A percentile compares a stretch with the other conserved stretches of the same genome.
Evolutionary conservation across 176 grass and related monocot species (phyloP).

Genomic region (Chloris gayana): DNA sequence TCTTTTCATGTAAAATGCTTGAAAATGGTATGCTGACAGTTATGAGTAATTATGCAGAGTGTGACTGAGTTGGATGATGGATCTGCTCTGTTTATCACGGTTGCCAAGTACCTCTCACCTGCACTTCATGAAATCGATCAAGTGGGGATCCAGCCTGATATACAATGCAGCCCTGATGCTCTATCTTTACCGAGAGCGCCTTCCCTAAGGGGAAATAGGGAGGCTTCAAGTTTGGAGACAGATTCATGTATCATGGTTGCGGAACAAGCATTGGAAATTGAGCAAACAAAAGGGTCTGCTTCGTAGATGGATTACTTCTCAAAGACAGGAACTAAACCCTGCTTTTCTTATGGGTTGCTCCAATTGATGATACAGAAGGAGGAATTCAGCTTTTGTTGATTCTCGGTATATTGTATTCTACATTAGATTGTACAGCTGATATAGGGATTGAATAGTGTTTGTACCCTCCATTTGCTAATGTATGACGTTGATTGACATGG

Average conservation of each 20-base stretch:
- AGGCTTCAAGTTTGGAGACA: constrained; percentile 56
- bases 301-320: constrained; percentile 42
- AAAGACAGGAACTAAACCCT: not conserved
- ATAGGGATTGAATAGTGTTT: not conserved
- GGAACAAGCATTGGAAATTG: constrained; percentile 77
- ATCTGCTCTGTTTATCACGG: constrained; percentile 92
- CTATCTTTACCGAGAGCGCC: constrained; percentile 52
- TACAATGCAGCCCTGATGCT: constrained; percentile 73
- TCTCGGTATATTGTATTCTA: not conserved
- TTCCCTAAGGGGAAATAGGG: constrained; percentile 41
- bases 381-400: not conserved
- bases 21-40: not conserved
- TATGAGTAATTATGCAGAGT: constrained; percentile 49
- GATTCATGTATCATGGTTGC: constrained; percentile 97
- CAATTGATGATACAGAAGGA: not conserved
- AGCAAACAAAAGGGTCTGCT: constrained; percentile 61
- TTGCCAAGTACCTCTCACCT: constrained; percentile 88
- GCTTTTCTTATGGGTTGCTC: not conserved
- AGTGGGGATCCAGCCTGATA: constrained; percentile 79
- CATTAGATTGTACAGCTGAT: constrained; percentile 21
- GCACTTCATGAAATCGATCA: constrained; percentile 87
- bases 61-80: constrained; percentile 90
- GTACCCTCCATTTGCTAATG: no score
- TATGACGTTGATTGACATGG: no score
- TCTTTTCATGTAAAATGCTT: not conserved